Evolutionary conservation across 225 moss, liverwort and hornwort species (phyloP).

Genomic region (Pseudoscleropodium purum): DNA sequence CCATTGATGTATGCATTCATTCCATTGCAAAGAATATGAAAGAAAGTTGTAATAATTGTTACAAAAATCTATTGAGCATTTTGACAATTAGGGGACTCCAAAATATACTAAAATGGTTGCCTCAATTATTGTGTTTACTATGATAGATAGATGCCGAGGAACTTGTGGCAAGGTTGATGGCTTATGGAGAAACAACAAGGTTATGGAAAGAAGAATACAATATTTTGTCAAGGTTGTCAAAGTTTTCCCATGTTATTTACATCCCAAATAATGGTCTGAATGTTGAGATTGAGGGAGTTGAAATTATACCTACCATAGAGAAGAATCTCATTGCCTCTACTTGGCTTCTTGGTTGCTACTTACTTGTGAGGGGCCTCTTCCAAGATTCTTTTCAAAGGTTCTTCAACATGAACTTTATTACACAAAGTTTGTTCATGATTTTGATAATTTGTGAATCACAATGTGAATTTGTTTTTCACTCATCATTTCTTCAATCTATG

Average conservation of each 20-base stretch:
- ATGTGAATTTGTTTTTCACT: background rate
- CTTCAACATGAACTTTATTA: background rate
- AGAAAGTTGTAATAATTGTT: background rate
- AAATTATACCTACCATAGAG: background rate
- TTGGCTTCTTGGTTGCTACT: slow-evolving; percentile 24
- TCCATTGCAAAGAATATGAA: background rate
- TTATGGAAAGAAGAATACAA: slow-evolving; percentile 1
- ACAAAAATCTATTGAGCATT: background rate
- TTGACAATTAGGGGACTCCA: background rate
- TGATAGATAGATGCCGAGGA: background rate
- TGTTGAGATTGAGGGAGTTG: background rate
- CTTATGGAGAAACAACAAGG: background rate
- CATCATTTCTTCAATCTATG: background rate
- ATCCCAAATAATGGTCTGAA: background rate
- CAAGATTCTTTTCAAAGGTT: slow-evolving; percentile 2
- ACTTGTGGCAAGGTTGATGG: background rate
- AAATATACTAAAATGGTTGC: background rate
- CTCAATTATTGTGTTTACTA: background rate
- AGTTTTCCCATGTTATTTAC: background rate
- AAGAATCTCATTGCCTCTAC: background rate
- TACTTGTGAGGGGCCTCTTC: slow-evolving; percentile 17
- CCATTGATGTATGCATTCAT: background rate
- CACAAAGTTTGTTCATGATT: background rate
- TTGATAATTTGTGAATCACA: background rate
- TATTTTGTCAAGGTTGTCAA: background rate